Conservation (phyloP, 139 green algal genomes). For the Coelastrella sp. region DNA sequence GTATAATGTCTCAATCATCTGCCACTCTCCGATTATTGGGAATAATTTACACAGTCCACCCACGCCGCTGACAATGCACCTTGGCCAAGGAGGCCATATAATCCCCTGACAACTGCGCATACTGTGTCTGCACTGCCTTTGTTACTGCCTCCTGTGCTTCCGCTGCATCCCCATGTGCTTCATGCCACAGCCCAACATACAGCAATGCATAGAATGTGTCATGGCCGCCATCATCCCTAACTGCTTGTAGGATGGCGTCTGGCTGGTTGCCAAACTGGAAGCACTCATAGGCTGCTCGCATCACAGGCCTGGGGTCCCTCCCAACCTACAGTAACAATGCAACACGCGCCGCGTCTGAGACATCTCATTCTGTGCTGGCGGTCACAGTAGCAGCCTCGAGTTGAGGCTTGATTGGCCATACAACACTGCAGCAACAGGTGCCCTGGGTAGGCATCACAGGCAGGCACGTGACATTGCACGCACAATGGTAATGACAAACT, state of each 20-base stretch:
- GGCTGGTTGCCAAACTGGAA: slow-evolving; percentile 59
- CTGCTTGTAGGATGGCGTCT: slow-evolving; percentile 48
- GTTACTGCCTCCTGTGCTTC: slow-evolving; percentile 63
- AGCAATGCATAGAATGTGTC: slow-evolving; percentile 85
- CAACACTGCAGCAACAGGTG: too few species aligned
- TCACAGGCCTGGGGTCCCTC: slow-evolving; percentile 80
- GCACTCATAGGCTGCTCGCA: slow-evolving; percentile 78
- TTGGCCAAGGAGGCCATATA: slow-evolving; percentile 82
- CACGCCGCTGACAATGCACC: slow-evolving; percentile 71
- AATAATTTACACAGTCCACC: slow-evolving; percentile 52
- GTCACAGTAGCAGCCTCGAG: too few species aligned
- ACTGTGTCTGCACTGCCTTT: slow-evolving; percentile 67
- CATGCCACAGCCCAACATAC: slow-evolving; percentile 86
- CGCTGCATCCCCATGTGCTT: slow-evolving; percentile 64
- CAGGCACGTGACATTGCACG: too few species aligned
- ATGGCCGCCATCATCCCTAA: slow-evolving; percentile 39
- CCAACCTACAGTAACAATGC: slow-evolving; percentile 66
- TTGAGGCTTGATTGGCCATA: too few species aligned
- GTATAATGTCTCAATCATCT: too few species aligned
- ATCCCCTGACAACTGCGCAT: slow-evolving; percentile 75
- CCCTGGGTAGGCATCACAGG: too few species aligned
- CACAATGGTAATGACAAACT: too few species aligned
- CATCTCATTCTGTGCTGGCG: too few species aligned
- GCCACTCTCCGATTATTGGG: too few species aligned
- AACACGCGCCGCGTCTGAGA: too few species aligned